A percentile compares a stretch with the other conserved stretches of the same genome.
Conservation (phyloP, 1,284 basidiomycete species). For the Ustilago loliicola region DNA sequence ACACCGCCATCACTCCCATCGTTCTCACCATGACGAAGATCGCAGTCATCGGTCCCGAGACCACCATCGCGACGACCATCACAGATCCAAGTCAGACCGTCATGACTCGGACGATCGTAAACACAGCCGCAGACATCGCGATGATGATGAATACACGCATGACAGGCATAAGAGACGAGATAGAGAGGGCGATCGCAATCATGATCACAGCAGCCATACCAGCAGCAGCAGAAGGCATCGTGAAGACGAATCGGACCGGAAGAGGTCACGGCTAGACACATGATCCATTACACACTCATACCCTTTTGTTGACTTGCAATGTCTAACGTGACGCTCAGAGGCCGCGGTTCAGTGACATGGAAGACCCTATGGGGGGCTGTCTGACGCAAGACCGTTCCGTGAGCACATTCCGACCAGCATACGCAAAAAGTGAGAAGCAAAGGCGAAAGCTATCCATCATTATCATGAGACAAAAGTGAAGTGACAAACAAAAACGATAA, state of each 20-base stretch:
- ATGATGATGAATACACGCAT: neutral
- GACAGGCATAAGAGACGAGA: conserved; percentile 12
- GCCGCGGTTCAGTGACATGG: too few species aligned
- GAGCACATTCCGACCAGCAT: neutral
- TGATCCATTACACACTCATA: neutral
- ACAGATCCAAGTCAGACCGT: conserved; percentile 17
- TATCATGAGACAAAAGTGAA: conserved; percentile 1
- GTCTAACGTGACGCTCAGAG: neutral
- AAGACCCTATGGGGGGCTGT: too few species aligned
- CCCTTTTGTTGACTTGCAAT: neutral
- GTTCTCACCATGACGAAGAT: conserved; percentile 7
- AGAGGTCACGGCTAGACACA: conserved; percentile 24
- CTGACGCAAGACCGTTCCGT: neutral
- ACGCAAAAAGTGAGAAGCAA: neutral
- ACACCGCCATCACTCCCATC: conserved; percentile 15
- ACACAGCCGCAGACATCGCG: neutral
- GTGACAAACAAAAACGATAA: neutral
- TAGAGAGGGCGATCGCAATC: conserved; percentile 4
- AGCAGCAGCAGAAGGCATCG: neutral
- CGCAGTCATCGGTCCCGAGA: conserved; percentile 13
- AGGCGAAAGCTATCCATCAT: neutral
- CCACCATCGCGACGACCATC: conserved; percentile 8
- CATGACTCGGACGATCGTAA: conserved; percentile 14
- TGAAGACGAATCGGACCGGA: conserved; percentile 22
- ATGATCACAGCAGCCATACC: neutral